phyloP scores from a whole-genome alignment of 2,329 filamentous ascomycete species.

The Colletotrichum costaricense region DNA sequence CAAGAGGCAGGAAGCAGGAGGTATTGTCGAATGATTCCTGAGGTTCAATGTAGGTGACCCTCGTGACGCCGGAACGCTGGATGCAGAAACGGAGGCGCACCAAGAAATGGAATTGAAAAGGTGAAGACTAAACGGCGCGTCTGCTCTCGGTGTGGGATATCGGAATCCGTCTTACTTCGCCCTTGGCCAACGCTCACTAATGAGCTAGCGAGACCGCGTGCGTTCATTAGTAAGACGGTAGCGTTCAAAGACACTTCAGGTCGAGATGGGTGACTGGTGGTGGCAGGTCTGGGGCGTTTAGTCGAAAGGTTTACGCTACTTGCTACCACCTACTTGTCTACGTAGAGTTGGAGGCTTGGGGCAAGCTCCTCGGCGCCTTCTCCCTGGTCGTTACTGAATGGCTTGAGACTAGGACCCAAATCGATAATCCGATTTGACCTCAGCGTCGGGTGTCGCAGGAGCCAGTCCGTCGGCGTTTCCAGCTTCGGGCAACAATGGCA shows the following conservation, averaged over 20 bases:
- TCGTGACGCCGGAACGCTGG: neutral
- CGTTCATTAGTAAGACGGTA: conserved; percentile 1
- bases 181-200: neutral
- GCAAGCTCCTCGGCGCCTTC: conserved; percentile 11
- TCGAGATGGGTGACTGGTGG: conserved; percentile 1
- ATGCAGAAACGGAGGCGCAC: neutral
- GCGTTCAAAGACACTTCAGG: conserved; percentile 5
- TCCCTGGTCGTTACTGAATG: conserved; percentile 32
- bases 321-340: no score
- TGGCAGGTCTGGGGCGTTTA: conserved; percentile 9
- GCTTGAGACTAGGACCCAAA: conserved; percentile 20
- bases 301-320: conserved; percentile 22
- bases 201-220: neutral
- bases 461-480: conserved; percentile 18
- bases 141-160: neutral
- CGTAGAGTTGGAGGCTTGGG: neutral
- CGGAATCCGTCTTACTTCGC: neutral
- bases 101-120: neutral
- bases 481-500: conserved; percentile 21
- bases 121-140: neutral
- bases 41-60: neutral
- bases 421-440: neutral
- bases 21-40: neutral
- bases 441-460: conserved; percentile 20
- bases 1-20: conserved; percentile 15